Percentiles rank a stretch among this genome's conserved stretches.
phyloP scores from a whole-genome alignment of 805 yeast species.

The Saccharomycopsis oosterbeekiorum region DNA sequence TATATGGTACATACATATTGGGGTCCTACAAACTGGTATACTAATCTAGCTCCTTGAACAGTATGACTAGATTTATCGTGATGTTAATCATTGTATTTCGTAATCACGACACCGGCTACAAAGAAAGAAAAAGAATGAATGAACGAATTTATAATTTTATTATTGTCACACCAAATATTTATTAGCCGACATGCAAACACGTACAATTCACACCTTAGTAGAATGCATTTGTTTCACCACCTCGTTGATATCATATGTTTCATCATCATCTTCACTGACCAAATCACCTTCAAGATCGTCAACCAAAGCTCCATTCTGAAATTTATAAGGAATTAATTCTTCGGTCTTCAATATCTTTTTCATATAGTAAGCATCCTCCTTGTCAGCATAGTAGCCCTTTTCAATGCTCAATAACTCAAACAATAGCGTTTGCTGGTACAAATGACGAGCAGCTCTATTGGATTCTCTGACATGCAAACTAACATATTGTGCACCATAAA shows the following conservation, averaged over 20 bases:
- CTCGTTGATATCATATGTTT: background rate
- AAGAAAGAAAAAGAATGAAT: too few relatives aligned
- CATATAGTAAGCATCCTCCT: conserved; percentile 97
- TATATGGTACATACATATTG: too few relatives aligned
- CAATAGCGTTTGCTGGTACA: conserved; percentile 74
- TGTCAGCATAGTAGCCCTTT: conserved; percentile 88
- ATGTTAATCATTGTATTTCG: too few relatives aligned
- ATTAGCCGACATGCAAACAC: background rate
- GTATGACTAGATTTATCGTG: too few relatives aligned
- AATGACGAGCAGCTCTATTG: conserved; percentile 86
- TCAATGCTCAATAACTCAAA: conserved; percentile 80
- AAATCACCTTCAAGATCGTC: conserved; percentile 50
- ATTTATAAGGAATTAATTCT: conserved; percentile 49
- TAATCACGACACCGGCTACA: too few relatives aligned
- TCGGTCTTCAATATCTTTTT: conserved; percentile 53
- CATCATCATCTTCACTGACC: conserved; percentile 19
- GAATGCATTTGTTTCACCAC: background rate
- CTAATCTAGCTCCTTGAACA: too few relatives aligned
- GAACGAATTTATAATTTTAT: too few relatives aligned
- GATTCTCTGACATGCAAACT: conserved; percentile 89
- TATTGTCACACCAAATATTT: too few relatives aligned
- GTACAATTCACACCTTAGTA: background rate
- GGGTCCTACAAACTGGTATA: too few relatives aligned
- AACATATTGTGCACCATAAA: conserved; percentile 72
- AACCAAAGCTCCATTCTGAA: conserved; percentile 36